phyloP scores from a whole-genome alignment of 805 yeast genomes.

The Wickerhamiella siamensis region DNA sequence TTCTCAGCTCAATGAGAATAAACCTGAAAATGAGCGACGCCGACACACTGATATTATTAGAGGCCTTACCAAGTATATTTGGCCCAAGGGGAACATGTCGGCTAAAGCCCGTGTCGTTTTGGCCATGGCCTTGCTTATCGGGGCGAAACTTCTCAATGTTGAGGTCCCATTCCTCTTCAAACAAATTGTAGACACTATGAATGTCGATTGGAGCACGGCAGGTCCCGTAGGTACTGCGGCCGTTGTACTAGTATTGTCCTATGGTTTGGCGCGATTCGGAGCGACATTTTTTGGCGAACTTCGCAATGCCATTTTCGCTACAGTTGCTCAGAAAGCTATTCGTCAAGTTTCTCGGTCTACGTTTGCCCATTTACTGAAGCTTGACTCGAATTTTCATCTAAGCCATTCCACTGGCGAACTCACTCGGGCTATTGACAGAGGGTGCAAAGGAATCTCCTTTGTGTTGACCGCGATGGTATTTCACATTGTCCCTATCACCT shows the following conservation, averaged over 20 bases:
- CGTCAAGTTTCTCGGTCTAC: slow-evolving; percentile 79
- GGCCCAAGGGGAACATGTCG: slow-evolving; percentile 25
- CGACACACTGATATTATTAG: slow-evolving; percentile 12
- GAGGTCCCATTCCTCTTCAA: slow-evolving; percentile 95
- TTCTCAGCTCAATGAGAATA: not conserved
- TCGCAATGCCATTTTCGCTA: slow-evolving; percentile 88
- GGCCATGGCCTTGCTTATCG: slow-evolving; percentile 60
- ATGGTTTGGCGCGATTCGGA: slow-evolving; percentile 89
- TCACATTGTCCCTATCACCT: slow-evolving; percentile 83
- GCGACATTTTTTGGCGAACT: slow-evolving; percentile 89
- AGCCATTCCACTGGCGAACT: slow-evolving; percentile 90
- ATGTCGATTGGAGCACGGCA: slow-evolving; percentile 65
- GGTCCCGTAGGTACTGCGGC: slow-evolving; percentile 46
- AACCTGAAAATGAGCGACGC: not conserved
- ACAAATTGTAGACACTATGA: slow-evolving; percentile 80
- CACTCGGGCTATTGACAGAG: slow-evolving; percentile 92
- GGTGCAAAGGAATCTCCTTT: slow-evolving; percentile 92
- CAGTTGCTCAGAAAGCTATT: slow-evolving; percentile 90
- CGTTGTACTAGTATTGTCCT: slow-evolving; percentile 46
- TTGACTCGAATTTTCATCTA: slow-evolving; percentile 83
- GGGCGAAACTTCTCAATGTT: slow-evolving; percentile 75
- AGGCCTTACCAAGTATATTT: slow-evolving; percentile 22
- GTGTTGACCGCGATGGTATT: slow-evolving; percentile 95
- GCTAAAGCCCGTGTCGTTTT: slow-evolving; percentile 55
- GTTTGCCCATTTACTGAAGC: slow-evolving; percentile 62